Base-by-base conservation (phyloP, 1,284 basidiomycete genomes). In the Apiotrichum sp. region DNA sequence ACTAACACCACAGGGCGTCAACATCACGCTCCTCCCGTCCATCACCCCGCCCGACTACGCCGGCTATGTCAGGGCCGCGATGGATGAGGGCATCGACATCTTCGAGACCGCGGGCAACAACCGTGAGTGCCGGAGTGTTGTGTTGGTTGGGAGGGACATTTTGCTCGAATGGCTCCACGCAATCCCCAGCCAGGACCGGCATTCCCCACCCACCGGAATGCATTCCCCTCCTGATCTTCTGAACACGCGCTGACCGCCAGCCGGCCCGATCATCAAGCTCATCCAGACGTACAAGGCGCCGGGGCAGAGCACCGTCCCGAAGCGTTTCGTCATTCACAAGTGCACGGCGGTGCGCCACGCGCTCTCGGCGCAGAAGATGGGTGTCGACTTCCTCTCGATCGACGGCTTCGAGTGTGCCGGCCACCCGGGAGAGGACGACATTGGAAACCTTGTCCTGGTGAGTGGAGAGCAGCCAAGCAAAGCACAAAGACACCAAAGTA, bases 101-200 rank as follows among this genome's bases (percentile, higher is more conserved):
- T 92, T 93, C 69, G 93, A 97, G 79, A 97, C 93, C 0, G 93
- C 93, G 1, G 93, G 93, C 9, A 92, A 88, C 72, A 91, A 86
- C 71, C 88, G 88, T 89, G 65, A 62, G 83, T 73, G 41, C 36
- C 45, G 11, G 22, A 22, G 22, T 22, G 22, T 22, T 22, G 22
- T 22, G 22, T 22, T 22, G n/a, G n/a, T n/a, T n/a, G 22, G 22
- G 22, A 22, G 22, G 22, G 22, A 22, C 22, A 22, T 22, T 22
- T 22, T 22, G 22, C 22, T 22, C 22, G 22, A 22, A 22, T 22
- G 22, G 22, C 22, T 22, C 22, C 22, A 22, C 22, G 22, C 22
- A 22, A 22, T 22, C 22, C 22, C 22, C 22, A 22, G 22, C 22
- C 22, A 22, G 22, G 22, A 22, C 22, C 22, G 22, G 22, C 22